Conservation (phyloP, 352 stramenopile genomes). For the Globisporangium uncinulatum region DNA sequence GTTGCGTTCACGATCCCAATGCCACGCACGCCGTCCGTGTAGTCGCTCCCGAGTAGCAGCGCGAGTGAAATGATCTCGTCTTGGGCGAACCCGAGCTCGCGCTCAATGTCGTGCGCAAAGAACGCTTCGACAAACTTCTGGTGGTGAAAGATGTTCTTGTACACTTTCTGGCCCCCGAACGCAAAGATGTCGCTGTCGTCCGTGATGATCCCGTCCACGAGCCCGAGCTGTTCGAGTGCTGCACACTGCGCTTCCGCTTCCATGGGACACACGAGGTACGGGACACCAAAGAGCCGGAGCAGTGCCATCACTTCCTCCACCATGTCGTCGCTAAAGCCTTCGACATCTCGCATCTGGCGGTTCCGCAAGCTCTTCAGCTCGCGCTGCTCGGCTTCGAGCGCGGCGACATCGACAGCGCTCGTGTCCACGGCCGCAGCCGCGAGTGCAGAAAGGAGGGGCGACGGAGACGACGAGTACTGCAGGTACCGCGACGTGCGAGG, state of each 20-base stretch:
- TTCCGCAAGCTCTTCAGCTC: slow-evolving; percentile 77
- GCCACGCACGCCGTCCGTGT: slow-evolving; percentile 81
- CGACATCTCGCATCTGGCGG: slow-evolving; percentile 85
- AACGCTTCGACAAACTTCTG: slow-evolving; percentile 99
- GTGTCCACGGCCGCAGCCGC: background rate
- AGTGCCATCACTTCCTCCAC: slow-evolving; percentile 95
- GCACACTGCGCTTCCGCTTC: slow-evolving; percentile 99
- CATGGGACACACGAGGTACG: slow-evolving; percentile 98
- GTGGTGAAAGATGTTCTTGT: slow-evolving; percentile 99
- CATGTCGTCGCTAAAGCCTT: slow-evolving; percentile 97
- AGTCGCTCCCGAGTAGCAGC: slow-evolving; percentile 96
- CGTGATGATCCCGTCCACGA: slow-evolving; percentile 98
- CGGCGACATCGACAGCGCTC: slow-evolving; percentile 21
- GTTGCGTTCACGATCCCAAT: slow-evolving; percentile 84
- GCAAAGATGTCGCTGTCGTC: slow-evolving; percentile 95
- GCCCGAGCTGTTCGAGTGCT: slow-evolving; percentile 90
- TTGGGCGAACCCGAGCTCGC: slow-evolving; percentile 90
- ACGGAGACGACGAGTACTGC: slow-evolving; percentile 23
- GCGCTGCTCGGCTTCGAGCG: slow-evolving; percentile 48
- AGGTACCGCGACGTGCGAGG: slow-evolving; percentile 31
- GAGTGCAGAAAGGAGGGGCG: too few species aligned
- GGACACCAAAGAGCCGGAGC: slow-evolving; percentile 96
- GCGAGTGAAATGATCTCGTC: slow-evolving; percentile 90
- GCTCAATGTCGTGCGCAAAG: slow-evolving; percentile 87
- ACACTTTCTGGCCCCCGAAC: slow-evolving; percentile 94